Base-by-base conservation (phyloP, 306 rosid species). In the Dalbergia oliveri region DNA sequence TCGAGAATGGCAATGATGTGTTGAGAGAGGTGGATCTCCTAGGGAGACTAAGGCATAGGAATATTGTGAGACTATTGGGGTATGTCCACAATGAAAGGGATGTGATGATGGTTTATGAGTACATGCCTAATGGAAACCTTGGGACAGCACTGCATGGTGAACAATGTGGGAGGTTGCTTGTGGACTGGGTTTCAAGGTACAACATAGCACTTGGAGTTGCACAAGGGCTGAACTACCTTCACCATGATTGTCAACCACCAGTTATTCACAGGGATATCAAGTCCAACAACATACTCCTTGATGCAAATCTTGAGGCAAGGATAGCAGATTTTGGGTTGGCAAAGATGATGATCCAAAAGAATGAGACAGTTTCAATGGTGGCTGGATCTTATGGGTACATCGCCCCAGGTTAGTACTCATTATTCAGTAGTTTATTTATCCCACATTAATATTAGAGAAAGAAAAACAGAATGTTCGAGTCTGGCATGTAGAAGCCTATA, bases 251-350 rank as follows among this genome's bases (percentile, higher is more conserved):
- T 71, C 90, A 83, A 70, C 98, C 97, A 15, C 81, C 94, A 0
- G 84, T 96, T 12, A 84, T 93, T 71, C 99, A 96, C 69, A 84
- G 97, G 75, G 98, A 96, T 75, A 88, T 96, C 78, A 93, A 93
- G 86, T 90, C 97, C 6, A 91, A 91, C 85, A 96, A 96, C 77
- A 93, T 96, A 82, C 88, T 96, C 60, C 91, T 96, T n/a, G 97
- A 96, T 23, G 86, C 86, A 4, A 89, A 91, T 78, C 80, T 93
- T 31, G 97, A 92, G 31, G 98, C 97, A 5, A 85, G 94, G 83
- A 86, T 93, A 39, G 97, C 97, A 4, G 99, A 96, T 85, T 96
- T 93, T n/a, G 98, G 98, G 63, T 84, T 93, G 87, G 99, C 98
- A 0, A 91, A 86, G 76, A 92, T 86, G 90, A 90, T 96, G 91